phyloP scores from a whole-genome alignment of 805 yeast species.

The Barnettozyma populi region DNA sequence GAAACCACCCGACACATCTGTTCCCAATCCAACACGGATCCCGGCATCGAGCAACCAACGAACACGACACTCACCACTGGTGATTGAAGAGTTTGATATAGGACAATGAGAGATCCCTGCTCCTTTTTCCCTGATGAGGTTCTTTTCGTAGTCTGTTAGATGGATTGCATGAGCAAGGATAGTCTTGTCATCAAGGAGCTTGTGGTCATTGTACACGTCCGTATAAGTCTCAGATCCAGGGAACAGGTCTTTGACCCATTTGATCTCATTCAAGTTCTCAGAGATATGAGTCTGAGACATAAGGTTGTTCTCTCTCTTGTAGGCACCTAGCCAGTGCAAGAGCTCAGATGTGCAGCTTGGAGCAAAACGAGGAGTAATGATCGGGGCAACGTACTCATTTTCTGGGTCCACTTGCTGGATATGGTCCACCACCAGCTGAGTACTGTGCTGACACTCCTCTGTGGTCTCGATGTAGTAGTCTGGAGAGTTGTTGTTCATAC shows the following conservation, averaged over 20 bases:
- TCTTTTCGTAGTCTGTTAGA: slow-evolving; percentile 57
- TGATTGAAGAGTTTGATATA: slow-evolving; percentile 77
- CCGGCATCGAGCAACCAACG: slow-evolving; percentile 58
- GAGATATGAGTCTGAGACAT: slow-evolving; percentile 90
- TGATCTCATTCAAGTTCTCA: slow-evolving; percentile 72
- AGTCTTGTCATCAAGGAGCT: slow-evolving; percentile 58
- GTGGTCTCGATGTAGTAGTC: slow-evolving; percentile 58
- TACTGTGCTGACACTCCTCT: slow-evolving; percentile 49
- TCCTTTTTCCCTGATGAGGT: slow-evolving; percentile 44
- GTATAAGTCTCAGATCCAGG: slow-evolving; percentile 70
- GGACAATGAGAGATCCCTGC: slow-evolving; percentile 93
- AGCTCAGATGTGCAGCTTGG: slow-evolving; percentile 72
- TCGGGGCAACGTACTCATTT: slow-evolving; percentile 55
- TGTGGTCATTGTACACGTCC: slow-evolving; percentile 64
- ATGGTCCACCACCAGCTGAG: slow-evolving; percentile 51
- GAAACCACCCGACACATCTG: slow-evolving; percentile 77
- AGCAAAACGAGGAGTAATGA: slow-evolving; percentile 91
- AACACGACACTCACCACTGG: slow-evolving; percentile 87
- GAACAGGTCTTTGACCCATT: slow-evolving; percentile 64
- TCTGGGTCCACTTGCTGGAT: slow-evolving; percentile 48
- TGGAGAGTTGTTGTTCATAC: slow-evolving; percentile 86
- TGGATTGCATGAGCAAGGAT: slow-evolving; percentile 89
- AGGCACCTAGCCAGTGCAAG: slow-evolving; percentile 55
- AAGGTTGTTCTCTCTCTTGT: slow-evolving; percentile 42
- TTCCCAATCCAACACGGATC: slow-evolving; percentile 75